These are phyloP conservation scores for Malus fusca DNA, from an alignment of 306 rosid species.

Conservation along the genomic window DNA sequence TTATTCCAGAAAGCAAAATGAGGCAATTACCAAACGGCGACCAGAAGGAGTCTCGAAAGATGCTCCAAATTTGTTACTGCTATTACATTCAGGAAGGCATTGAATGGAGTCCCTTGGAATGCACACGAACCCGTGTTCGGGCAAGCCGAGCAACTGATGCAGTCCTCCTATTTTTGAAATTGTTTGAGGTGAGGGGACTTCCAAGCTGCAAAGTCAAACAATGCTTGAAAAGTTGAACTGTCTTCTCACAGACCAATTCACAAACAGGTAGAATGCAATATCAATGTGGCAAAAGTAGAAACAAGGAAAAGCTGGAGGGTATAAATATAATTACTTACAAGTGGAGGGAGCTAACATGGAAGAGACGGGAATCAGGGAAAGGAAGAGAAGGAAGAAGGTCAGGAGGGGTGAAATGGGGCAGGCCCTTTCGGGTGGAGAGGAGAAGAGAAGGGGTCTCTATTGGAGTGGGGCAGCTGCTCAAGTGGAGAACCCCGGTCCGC, in stretches of 20 bases:
- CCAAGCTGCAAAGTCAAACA: constrained; percentile 40
- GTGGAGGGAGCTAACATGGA: constrained; percentile 77
- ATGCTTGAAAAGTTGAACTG: background rate
- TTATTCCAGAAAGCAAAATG: constrained; percentile 8
- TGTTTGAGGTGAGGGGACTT: constrained; percentile 59
- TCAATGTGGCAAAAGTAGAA: background rate
- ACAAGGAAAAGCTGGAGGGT: no score
- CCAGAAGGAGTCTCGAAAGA: constrained; percentile 88
- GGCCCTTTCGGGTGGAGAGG: constrained; percentile 79
- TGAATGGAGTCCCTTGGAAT: constrained; percentile 71
- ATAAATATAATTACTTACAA: constrained; percentile 44
- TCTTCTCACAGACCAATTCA: constrained; percentile 2
- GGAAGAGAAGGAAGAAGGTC: constrained; percentile 90
- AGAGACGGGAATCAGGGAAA: constrained; percentile 73
- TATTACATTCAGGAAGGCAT: constrained; percentile 60
- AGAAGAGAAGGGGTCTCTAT: constrained; percentile 80
- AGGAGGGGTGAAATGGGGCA: constrained; percentile 64
- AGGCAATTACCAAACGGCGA: constrained; percentile 56
- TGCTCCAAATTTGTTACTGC: constrained; percentile 56
- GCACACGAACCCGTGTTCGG: constrained; percentile 51
- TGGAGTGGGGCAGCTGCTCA: constrained; percentile 39
- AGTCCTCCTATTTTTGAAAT: constrained; percentile 74
- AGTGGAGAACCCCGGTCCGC: constrained; percentile 52
- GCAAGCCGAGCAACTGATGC: constrained; percentile 55
- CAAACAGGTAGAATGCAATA: constrained; percentile 7